Percentiles rank a stretch among this genome's conserved stretches.
Conservation (phyloP, 176 grass and related monocot genomes). For the Puya raimondii region DNA sequence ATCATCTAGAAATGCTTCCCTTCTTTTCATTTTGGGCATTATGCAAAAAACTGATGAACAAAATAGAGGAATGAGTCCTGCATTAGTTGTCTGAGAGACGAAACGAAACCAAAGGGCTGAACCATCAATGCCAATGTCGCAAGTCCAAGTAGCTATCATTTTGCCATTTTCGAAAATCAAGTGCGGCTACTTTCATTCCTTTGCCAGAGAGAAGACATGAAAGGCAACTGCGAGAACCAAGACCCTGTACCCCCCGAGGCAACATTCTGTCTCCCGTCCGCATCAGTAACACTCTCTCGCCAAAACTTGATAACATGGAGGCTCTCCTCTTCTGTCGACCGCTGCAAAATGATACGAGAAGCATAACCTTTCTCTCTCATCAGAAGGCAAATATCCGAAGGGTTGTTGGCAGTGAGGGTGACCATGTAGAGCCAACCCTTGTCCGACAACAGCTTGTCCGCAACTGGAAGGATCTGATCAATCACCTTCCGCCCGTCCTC, state of each 20-base stretch:
- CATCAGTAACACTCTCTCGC: slow-evolving; percentile 20
- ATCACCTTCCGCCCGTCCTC: slow-evolving; percentile 79
- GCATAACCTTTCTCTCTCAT: slow-evolving; percentile 83
- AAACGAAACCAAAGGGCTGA: neutral
- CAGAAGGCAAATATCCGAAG: slow-evolving; percentile 56
- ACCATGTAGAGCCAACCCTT: slow-evolving; percentile 87
- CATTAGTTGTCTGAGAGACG: neutral
- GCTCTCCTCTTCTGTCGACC: slow-evolving; percentile 91
- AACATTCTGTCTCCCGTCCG: slow-evolving; percentile 6
- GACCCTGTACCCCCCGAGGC: slow-evolving; percentile 30
- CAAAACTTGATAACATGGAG: slow-evolving; percentile 93
- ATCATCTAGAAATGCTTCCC: too few relatives aligned
- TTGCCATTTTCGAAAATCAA: neutral
- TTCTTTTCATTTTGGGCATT: too few relatives aligned
- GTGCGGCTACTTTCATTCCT: slow-evolving; percentile 8
- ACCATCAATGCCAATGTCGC: neutral
- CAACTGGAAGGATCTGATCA: slow-evolving; percentile 65
- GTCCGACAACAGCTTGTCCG: slow-evolving; percentile 55
- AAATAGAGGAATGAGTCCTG: neutral
- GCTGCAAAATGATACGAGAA: slow-evolving; percentile 70
- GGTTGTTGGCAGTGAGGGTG: slow-evolving; percentile 77
- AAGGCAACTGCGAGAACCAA: slow-evolving; percentile 58
- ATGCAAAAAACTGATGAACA: neutral
- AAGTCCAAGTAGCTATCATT: neutral
- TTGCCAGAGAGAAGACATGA: slow-evolving; percentile 44